phyloP scores from a whole-genome alignment of 169 alveolate species.

The Cryptosporidium ubiquitum region DNA sequence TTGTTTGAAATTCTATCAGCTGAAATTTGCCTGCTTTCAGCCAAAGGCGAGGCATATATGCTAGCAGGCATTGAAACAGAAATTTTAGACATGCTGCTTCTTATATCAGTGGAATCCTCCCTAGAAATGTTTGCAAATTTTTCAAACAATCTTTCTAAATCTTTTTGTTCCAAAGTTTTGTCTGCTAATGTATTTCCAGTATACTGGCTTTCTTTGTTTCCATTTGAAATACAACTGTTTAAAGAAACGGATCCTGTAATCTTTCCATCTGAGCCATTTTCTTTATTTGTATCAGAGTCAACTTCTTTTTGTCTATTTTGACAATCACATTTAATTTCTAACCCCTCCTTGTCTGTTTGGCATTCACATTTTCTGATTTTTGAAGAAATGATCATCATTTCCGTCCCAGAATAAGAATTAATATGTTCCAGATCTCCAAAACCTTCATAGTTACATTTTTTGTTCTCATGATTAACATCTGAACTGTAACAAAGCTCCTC shows the following conservation, averaged over 20 bases:
- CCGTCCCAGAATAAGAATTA: not conserved
- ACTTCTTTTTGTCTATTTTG: not conserved
- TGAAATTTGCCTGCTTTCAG: constrained; percentile 43
- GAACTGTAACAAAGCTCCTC: constrained; percentile 22
- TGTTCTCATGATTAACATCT: not conserved
- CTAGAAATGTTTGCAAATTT: constrained; percentile 38
- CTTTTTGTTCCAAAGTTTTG: constrained; percentile 21
- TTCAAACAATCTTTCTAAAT: constrained; percentile 29
- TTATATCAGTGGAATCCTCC: constrained; percentile 13
- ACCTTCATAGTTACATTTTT: not conserved
- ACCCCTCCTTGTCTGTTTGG: not conserved
- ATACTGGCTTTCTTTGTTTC: not conserved
- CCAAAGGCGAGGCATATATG: constrained; percentile 40
- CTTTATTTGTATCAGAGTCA: not conserved
- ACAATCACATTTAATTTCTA: not conserved
- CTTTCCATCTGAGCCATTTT: not conserved
- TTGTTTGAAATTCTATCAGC: constrained; percentile 12
- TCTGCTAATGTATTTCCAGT: not conserved
- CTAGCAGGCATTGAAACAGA: constrained; percentile 64
- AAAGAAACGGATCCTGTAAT: constrained; percentile 29
- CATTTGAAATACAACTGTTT: constrained; percentile 44
- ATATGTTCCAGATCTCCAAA: not conserved
- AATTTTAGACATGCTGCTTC: constrained; percentile 30
- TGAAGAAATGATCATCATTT: not conserved
- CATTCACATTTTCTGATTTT: constrained; percentile 2